Evolutionary conservation across 2,329 filamentous ascomycete species (phyloP).

Genomic region (Exophiala phaeomuriformis): DNA sequence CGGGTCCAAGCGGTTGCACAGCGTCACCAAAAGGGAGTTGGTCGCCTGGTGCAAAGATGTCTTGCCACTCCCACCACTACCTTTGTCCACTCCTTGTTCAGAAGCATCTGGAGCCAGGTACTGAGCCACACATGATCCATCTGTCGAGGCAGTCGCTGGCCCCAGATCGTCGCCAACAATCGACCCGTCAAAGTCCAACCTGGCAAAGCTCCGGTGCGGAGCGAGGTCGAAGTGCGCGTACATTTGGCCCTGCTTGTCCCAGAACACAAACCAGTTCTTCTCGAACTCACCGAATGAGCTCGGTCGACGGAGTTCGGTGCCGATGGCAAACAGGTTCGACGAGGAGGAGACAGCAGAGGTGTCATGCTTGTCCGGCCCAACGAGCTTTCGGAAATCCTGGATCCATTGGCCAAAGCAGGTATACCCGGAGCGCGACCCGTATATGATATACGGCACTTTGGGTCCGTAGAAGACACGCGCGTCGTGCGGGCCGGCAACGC

Average conservation of each 20-base stretch:
- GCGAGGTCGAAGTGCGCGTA: slow-evolving; percentile 50
- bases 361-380: slow-evolving; percentile 42
- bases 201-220: slow-evolving; percentile 46
- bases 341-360: slow-evolving; percentile 26
- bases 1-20: slow-evolving; percentile 40
- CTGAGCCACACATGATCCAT: slow-evolving; percentile 42
- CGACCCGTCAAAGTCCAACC: slow-evolving; percentile 40
- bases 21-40: slow-evolving; percentile 50
- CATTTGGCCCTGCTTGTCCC: slow-evolving; percentile 43
- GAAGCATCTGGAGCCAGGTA: slow-evolving; percentile 37
- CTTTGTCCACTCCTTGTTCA: neutral
- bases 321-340: neutral
- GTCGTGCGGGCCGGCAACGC: slow-evolving; percentile 47
- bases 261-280: slow-evolving; percentile 59
- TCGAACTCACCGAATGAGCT: slow-evolving; percentile 42
- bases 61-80: slow-evolving; percentile 9
- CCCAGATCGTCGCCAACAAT: slow-evolving; percentile 43
- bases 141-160: slow-evolving; percentile 31
- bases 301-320: slow-evolving; percentile 41
- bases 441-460: slow-evolving; percentile 44
- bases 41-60: slow-evolving; percentile 52
- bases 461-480: slow-evolving; percentile 53
- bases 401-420: slow-evolving; percentile 54
- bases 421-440: slow-evolving; percentile 48
- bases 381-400: slow-evolving; percentile 47